Evolutionary conservation across 2,329 filamentous ascomycete genomes (phyloP).

Genomic region (Xylaria sp.): DNA sequence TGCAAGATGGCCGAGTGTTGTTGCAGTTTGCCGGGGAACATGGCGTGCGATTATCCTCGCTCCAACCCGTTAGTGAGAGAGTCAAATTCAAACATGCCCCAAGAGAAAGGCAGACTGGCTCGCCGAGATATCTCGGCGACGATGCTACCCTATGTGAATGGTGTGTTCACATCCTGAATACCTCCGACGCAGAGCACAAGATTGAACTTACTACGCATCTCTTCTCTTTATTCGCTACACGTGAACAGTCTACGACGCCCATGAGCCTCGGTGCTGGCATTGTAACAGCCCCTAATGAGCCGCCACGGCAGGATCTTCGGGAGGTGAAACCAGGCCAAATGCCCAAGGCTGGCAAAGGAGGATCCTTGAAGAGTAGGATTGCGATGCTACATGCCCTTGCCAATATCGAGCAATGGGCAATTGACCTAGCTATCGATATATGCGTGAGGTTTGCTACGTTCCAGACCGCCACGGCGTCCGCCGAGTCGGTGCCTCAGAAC

Average conservation of each 20-base stretch:
- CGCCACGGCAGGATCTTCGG: conserved; percentile 47
- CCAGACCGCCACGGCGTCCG: conserved; percentile 41
- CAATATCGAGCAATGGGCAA: conserved; percentile 55
- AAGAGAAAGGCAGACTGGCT: conserved; percentile 27
- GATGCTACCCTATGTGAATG: conserved; percentile 53
- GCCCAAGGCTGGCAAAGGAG: conserved; percentile 49
- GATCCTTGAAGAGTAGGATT: conserved; percentile 50
- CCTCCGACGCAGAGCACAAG: conserved; percentile 52
- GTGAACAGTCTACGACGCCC: conserved; percentile 46
- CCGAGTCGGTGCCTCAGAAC: conserved; percentile 34
- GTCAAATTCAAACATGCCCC: conserved; percentile 49
- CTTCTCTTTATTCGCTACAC: conserved; percentile 47
- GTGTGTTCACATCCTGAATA: conserved; percentile 53
- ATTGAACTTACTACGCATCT: conserved; percentile 52
- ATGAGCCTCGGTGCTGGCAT: conserved; percentile 50
- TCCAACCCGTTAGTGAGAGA: conserved; percentile 53
- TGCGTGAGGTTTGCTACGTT: conserved; percentile 53
- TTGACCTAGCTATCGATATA: conserved; percentile 54
- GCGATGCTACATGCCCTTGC: conserved; percentile 54
- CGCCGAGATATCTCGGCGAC: conserved; percentile 44
- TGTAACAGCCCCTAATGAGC: conserved; percentile 45
- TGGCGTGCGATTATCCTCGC: conserved; percentile 37
- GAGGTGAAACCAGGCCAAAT: conserved; percentile 48
- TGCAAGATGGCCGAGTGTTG: conserved; percentile 43
- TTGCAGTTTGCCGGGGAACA: conserved; percentile 41